Evolutionary conservation across 1,139 yeast species (phyloP), one percentile per base, ranked within the genome.

Genomic region (Kodamaea plutei): DNA sequence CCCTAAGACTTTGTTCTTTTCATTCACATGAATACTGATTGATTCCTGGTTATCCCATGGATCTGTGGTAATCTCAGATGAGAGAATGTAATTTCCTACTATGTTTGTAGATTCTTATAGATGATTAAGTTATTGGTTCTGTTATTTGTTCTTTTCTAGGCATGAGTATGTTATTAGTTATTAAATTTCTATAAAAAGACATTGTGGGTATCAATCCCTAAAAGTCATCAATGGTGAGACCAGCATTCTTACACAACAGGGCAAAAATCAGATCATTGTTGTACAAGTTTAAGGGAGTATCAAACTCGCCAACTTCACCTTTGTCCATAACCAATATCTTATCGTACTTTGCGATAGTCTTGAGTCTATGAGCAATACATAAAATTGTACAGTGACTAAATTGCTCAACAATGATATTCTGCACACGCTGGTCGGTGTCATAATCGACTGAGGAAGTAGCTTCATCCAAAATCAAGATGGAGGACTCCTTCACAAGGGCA

Each of bases 371-470:
- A 4, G 94, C 93, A 57, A 84, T 81, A 49, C 89, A 81, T 45
- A 84, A 58, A 32, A 82, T 77, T 0, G 93, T 83, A 52, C 89
- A 79, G 29, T 73, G 56, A 6, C 60, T 49, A 48, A 84, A 83
- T 50, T 81, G 88, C 9, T 57, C 59, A 7, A 66, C 62, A 39
- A 83, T 80, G 16, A 85, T 78, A 5, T 59, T 46, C 55, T 84
- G 94, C 44, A 84, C 80, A 50, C 72, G 73, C 26, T 73, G 64
- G 54, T 84, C 93, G 0, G 93, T 82, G 42, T 77, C 84, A 48
- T 79, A 80, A 52, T 84, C 94, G 25, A 84, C 91, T 7, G 84
- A 76, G 0, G 93, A 82, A 0, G 94, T 84, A 10, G 94, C 93
- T 54, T 84, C 94, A 52, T 84, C 94, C 37, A 84, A 56, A 38